Percentiles rank a stretch among this genome's conserved stretches.
Conservation (phyloP, 805 yeast species). For the Candida krabiensis region DNA sequence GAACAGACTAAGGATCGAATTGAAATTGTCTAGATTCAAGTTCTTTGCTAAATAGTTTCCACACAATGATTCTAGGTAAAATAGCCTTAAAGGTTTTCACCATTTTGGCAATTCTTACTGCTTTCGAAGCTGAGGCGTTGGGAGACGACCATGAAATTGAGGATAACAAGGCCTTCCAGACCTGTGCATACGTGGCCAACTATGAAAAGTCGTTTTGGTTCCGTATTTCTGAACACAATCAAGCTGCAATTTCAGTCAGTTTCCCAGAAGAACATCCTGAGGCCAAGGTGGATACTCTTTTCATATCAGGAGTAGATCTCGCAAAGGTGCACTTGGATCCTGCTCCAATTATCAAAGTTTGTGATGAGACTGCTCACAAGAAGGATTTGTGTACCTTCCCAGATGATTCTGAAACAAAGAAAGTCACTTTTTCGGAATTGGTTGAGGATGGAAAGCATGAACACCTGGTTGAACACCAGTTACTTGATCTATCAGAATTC, state of each 20-base stretch:
- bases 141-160: conserved; percentile 24
- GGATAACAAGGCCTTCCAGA: conserved; percentile 25
- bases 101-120: neutral
- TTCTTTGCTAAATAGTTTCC: too few relatives aligned
- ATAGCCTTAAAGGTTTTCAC: neutral
- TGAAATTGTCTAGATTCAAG: too few relatives aligned
- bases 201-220: conserved; percentile 20
- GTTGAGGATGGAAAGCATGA: conserved; percentile 16
- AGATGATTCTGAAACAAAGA: conserved; percentile 11
- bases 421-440: conserved; percentile 17
- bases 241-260: conserved; percentile 21
- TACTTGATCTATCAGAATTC: conserved; percentile 7
- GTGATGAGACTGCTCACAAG: conserved; percentile 31
- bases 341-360: conserved; percentile 27
- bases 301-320: conserved; percentile 27
- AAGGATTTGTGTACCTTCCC: conserved; percentile 24
- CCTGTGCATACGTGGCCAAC: conserved; percentile 33
- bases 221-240: conserved; percentile 17
- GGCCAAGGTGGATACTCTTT: conserved; percentile 19
- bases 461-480: conserved; percentile 20
- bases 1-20: too few relatives aligned
- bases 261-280: conserved; percentile 12
- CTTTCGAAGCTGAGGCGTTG: conserved; percentile 12
- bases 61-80: neutral
- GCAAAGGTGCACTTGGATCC: conserved; percentile 24